phyloP scores from a whole-genome alignment of 192 early-diverging fungal species.

The Phlyctochytrium arcticum region DNA sequence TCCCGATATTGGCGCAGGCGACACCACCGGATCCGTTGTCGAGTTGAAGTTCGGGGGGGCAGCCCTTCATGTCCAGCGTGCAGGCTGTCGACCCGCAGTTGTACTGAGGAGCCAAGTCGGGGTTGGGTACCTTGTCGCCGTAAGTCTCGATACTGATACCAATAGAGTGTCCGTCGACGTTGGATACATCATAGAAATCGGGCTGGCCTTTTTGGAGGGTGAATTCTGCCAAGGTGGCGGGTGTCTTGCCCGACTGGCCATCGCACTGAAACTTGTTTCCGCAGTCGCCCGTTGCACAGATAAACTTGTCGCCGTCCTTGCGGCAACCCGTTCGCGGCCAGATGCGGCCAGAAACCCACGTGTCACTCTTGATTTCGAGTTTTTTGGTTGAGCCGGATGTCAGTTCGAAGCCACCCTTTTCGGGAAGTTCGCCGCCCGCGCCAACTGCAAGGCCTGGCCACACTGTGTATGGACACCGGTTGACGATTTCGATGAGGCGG shows the following conservation, averaged over 20 bases:
- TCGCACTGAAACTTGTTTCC: slow-evolving; percentile 17
- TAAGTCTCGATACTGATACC: slow-evolving; percentile 8
- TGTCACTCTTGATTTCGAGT: background rate
- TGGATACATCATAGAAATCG: slow-evolving; percentile 31
- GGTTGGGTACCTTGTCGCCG: slow-evolving; percentile 1
- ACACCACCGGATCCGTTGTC: background rate
- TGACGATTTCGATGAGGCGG: slow-evolving; percentile 1
- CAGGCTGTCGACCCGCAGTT: slow-evolving; percentile 13
- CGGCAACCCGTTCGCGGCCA: slow-evolving; percentile 22
- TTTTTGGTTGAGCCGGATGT: background rate
- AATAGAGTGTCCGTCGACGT: slow-evolving; percentile 29
- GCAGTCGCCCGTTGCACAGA: slow-evolving; percentile 25
- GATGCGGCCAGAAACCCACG: slow-evolving; percentile 12
- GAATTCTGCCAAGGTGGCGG: slow-evolving; percentile 29
- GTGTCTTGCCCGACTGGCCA: slow-evolving; percentile 11
- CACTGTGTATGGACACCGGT: slow-evolving; percentile 10
- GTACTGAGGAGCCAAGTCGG: background rate
- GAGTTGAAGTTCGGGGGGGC: slow-evolving; percentile 7
- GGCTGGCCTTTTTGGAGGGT: slow-evolving; percentile 11
- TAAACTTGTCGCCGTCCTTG: slow-evolving; percentile 4
- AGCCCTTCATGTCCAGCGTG: slow-evolving; percentile 14
- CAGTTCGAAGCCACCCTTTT: slow-evolving; percentile 13
- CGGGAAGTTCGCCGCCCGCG: background rate
- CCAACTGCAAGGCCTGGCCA: slow-evolving; percentile 14
- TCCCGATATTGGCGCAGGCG: background rate